Base-by-base conservation (phyloP, 108 stramenopile genomes). In the Nitzschia sp. region DNA sequence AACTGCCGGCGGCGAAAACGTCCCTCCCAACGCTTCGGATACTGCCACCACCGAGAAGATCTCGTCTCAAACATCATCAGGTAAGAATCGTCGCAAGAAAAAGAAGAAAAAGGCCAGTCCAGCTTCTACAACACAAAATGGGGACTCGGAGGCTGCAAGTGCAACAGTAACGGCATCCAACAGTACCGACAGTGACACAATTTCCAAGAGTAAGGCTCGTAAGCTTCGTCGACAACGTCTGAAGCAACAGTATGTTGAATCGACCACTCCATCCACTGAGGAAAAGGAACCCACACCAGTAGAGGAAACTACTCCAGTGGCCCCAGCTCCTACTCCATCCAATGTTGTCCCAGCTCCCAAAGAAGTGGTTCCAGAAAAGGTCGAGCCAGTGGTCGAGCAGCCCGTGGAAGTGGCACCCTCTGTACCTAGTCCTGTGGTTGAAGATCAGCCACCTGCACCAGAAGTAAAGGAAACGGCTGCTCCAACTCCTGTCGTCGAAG, bases 201-300 rank as follows among this genome's bases (percentile, higher is more conserved):
- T 62, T 17, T 62, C 61, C 14, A 26, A 39, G 15, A 62, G 61
- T 42, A 43, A 38, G 43, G 61, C 61, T 9, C 61, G 61, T 17
- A 62, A 46, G 22, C 43, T 62, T 8, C 61, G 61, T 24, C 61
- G 61, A 22, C 12, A 46, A 20, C 61, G 61, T n/a, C 15, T 38
- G n/a, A 62, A 62, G 61, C 43, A 62, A 46, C 43, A 22, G 42
- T 12, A 6, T 2, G 25, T 15, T 1, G 53, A 24, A 54, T 50
- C 48, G 48, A 50, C 53, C 15, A 21, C 46, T 48, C 46, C 46
- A 48, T 17, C 46, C 46, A 48, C 14, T 2, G 46, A 48, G 46
- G 14, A 15, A 3, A 1, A 15, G 6, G 46, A 15, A 15, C 14
- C 46, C 46, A 3, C 46, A 17, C n/a, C 2, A 6, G 46, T 48